Evolutionary conservation across 2,329 filamentous ascomycete species (phyloP), one percentile per base, ranked within the genome.

Genomic region (Alternaria conjuncta): DNA sequence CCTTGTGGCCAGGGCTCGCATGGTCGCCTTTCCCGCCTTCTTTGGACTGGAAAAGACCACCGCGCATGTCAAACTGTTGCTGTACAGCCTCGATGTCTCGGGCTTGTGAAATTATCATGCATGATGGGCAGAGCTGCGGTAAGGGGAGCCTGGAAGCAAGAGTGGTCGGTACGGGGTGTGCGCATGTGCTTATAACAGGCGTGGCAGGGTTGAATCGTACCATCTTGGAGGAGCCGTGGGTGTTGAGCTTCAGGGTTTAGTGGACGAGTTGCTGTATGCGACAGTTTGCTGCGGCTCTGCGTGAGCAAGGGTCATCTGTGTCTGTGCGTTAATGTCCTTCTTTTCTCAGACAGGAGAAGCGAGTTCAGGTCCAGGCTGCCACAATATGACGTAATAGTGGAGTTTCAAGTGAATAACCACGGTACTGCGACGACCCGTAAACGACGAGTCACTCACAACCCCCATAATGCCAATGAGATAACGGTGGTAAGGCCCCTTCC

Each of bases 41-140:
- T 12, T 53, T 61, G 11, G 53, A 58, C 13, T 41, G 23, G 30
- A 61, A 63, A 11, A 53, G 18, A 15, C 66, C 66, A 21, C 66
- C 64, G 5, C 55, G 60, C 11, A 41, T 10, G 3, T 30, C 28
- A 13, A 62, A 47, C 9, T 51, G n/a, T 15, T 44, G 10, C 41
- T 66, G 60, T 11, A 62, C 58, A 1, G 32, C 26, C 10, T 55
- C 36, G 47, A 60, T 60, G 9, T 30, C 43, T 4, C 12, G 26
- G 20, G 56, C 57, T 12, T 55, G 30, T 9, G 26, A 58, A 41
- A n/a, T 36, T 12, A 66, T 32, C 11, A 54, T 59, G 36, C 63
- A 68, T 10, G 18, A 26, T 9, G 63, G 65, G 15, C 63, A 68
- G 18, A 49, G 13, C 8, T 46, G 25, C 5, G 28, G 25, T 3